phyloP scores from a whole-genome alignment of 2,329 filamentous ascomycete genomes.

The Fusarium pseudoanthophilum region DNA sequence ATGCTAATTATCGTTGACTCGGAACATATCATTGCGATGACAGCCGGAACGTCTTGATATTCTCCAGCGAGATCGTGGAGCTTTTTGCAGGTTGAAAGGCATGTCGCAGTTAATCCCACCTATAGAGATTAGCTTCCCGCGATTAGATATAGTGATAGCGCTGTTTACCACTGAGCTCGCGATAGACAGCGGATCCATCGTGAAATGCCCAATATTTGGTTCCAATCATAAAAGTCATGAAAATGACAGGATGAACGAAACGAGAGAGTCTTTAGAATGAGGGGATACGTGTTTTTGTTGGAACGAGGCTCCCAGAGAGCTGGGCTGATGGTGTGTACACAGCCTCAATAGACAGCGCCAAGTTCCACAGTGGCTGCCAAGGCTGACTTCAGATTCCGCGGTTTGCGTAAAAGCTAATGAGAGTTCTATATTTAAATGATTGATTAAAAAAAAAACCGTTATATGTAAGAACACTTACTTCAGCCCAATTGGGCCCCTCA shows the following conservation, averaged over 20 bases:
- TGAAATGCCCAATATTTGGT: too few relatives aligned
- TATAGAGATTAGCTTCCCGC: background rate
- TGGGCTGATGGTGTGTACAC: background rate
- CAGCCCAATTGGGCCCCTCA: rapidly evolving
- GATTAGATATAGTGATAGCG: too few relatives aligned
- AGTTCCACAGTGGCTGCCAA: background rate
- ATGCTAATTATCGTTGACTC: constrained; percentile 3
- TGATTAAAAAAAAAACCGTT: rapidly evolving
- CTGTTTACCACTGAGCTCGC: background rate
- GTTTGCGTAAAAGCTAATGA: too few relatives aligned
- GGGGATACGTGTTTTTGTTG: background rate
- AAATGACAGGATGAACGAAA: background rate
- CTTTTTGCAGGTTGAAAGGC: constrained; percentile 1
- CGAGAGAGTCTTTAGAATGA: background rate
- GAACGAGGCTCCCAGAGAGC: background rate
- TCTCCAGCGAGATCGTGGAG: background rate
- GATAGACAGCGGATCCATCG: constrained; percentile 9
- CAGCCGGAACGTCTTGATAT: background rate
- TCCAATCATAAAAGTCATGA: rapidly evolving
- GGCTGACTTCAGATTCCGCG: background rate
- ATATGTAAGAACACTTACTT: rapidly evolving
- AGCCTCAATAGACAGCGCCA: background rate
- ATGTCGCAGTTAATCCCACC: constrained; percentile 16
- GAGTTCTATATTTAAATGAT: background rate
- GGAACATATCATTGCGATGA: constrained; percentile 10